Evolutionary conservation across 495 filamentous ascomycete species (phyloP).

Genomic region (Aspergillus bertholletiae): DNA sequence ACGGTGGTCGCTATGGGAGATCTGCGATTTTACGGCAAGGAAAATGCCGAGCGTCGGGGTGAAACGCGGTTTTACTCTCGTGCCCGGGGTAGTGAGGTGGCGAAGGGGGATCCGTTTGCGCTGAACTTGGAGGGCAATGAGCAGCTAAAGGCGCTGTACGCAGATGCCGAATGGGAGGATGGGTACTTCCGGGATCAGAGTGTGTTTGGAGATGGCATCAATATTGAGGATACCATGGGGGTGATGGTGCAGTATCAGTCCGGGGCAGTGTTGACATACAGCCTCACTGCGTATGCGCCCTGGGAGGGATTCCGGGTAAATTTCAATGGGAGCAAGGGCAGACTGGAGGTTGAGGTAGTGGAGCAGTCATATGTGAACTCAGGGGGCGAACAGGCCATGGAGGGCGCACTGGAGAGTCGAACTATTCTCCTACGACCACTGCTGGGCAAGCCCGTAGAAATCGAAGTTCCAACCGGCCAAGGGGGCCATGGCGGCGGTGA

Average conservation of each 20-base stretch:
- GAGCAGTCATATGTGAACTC: slow-evolving; percentile 34
- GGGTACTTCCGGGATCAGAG: slow-evolving; percentile 55
- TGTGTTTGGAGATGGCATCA: slow-evolving; percentile 57
- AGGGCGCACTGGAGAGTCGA: slow-evolving; percentile 37
- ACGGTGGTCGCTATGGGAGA: slow-evolving; percentile 32
- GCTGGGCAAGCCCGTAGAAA: slow-evolving; percentile 27
- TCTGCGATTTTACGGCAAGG: slow-evolving; percentile 31
- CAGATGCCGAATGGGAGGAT: slow-evolving; percentile 58
- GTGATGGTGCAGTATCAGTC: slow-evolving; percentile 50
- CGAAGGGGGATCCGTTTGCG: slow-evolving; percentile 39
- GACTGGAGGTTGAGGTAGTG: slow-evolving; percentile 31
- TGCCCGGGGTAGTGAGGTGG: slow-evolving; percentile 23
- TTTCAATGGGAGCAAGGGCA: slow-evolving; percentile 29
- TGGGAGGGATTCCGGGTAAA: slow-evolving; percentile 34
- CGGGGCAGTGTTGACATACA: slow-evolving; percentile 30
- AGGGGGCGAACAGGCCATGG: slow-evolving; percentile 28
- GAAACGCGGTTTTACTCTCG: slow-evolving; percentile 29
- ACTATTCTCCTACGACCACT: slow-evolving; percentile 40
- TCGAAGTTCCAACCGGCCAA: slow-evolving; percentile 18
- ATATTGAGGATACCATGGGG: slow-evolving; percentile 59
- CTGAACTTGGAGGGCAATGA: slow-evolving; percentile 45
- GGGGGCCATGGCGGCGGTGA: slow-evolving; percentile 35
- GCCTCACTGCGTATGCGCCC: slow-evolving; percentile 28
- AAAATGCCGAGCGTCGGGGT: slow-evolving; percentile 30
- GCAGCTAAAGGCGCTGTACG: slow-evolving; percentile 51